Conservation (phyloP, 2,329 filamentous ascomycete species). For the Xylaria polymorpha region DNA sequence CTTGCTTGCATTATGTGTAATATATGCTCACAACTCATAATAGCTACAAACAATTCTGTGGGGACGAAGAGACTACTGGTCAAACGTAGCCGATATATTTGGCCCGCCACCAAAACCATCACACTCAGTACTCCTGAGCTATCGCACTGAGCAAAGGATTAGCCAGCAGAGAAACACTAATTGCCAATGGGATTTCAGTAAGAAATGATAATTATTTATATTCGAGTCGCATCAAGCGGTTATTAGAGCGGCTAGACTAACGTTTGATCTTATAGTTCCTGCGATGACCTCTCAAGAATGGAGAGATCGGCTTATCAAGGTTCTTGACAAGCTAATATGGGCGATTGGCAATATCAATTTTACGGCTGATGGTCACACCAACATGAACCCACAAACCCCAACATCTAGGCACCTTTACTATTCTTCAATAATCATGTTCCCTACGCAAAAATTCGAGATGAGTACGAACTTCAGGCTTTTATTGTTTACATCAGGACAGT, state of each 20-base stretch:
- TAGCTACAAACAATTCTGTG: slow-evolving; percentile 16
- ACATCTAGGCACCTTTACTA: too few relatives aligned
- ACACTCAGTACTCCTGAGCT: background rate
- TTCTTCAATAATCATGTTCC: too few relatives aligned
- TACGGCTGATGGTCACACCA: too few relatives aligned
- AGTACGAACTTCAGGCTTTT: too few relatives aligned
- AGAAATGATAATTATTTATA: background rate
- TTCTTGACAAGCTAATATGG: background rate
- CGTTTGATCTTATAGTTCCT: background rate
- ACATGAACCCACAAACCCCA: too few relatives aligned
- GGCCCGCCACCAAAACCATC: background rate
- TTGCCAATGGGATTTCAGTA: background rate
- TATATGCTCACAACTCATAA: background rate
- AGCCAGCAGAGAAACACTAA: background rate
- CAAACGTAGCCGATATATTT: background rate
- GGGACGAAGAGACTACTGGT: slow-evolving; percentile 7
- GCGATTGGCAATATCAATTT: background rate
- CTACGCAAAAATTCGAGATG: too few relatives aligned
- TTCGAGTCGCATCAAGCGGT: too few relatives aligned
- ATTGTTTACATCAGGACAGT: too few relatives aligned
- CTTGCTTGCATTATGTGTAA: too few relatives aligned
- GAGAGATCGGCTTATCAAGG: background rate
- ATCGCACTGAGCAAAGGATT: background rate
- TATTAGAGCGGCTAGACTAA: background rate
- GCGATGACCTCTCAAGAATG: background rate